A percentile compares a stretch with the other conserved stretches of the same genome.
These are phyloP conservation scores for Zygosaccharomyces pseudobailii DNA, from an alignment of 1,139 yeast species.

Conservation along the genomic window DNA sequence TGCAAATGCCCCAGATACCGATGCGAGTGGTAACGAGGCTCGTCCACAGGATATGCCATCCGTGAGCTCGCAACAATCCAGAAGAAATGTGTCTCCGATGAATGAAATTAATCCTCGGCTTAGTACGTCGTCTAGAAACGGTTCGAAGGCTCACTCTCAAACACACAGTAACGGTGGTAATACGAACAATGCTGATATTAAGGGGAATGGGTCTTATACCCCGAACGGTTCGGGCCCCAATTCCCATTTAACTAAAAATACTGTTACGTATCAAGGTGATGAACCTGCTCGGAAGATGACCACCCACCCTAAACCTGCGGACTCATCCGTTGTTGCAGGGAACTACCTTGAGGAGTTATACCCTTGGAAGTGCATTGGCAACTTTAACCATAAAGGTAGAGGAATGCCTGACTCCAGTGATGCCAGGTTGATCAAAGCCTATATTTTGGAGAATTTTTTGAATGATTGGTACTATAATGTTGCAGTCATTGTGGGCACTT, in stretches of 20 bases:
- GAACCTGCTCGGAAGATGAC: background rate
- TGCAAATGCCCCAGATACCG: background rate
- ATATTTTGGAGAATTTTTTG: constrained; percentile 60
- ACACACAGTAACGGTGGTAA: background rate
- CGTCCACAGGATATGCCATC: constrained; percentile 1
- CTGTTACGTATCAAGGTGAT: background rate
- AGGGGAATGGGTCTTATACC: background rate
- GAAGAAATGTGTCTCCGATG: background rate
- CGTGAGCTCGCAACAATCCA: background rate
- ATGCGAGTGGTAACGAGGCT: background rate
- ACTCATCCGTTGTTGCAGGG: constrained; percentile 10
- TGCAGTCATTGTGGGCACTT: constrained; percentile 59
- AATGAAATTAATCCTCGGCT: background rate
- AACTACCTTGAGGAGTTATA: constrained; percentile 14
- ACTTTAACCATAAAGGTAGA: constrained; percentile 34
- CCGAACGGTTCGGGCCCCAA: too few species aligned
- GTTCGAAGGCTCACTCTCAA: background rate
- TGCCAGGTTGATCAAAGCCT: constrained; percentile 44
- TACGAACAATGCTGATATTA: background rate
- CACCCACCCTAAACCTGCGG: constrained; percentile 20
- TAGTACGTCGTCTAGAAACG: background rate
- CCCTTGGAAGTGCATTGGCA: constrained; percentile 44
- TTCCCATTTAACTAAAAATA: background rate
- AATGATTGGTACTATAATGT: constrained; percentile 73
- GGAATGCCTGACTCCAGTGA: constrained; percentile 23